Evolutionary conservation across 345 rosid species (phyloP), one percentile per base, ranked within the genome.

Genomic region (Adansonia digitata): DNA sequence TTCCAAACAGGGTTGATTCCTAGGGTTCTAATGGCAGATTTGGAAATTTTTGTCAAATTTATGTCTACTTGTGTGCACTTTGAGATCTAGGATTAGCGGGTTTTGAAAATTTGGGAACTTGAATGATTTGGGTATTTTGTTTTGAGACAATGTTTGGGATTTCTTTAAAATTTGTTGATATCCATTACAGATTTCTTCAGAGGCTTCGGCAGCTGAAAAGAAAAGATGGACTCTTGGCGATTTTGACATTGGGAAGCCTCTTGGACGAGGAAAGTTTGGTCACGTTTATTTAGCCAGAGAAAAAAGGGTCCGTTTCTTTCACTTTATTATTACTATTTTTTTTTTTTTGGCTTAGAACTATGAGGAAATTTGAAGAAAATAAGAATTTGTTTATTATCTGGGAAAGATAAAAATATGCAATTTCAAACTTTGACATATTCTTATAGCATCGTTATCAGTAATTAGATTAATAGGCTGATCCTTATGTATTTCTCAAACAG

Each of bases 241-340:
- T 80, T 95, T 95, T 15, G 96, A 95, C 68, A 88, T 95, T 1
- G 99, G 98, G 17, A 95, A 95, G 86, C 97, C 97, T 70, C 96
- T 95, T 27, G 98, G 98, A 34, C 82, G 98, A 37, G 99, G 99
- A 45, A 95, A 95, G 69, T 95, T 95, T 39, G 97, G 99, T 65
- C 99, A 95, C 52, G 97, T 95, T 29, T 95, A 93, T 82, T 85
- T 93, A 72, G 97, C 99, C 5, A 83, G 96, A 80, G 99, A 95
- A 76, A 95, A 95, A 75, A 83, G 87, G 91, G 99, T 90, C 14
- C 61, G 84, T 79, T 53, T 72, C 22, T 11, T 31, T 69, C 22
- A 10, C 15, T 24, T 37, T 3, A 22, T 20, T 8, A 7, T 14
- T 7, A 10, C 11, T 42, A 42, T 22, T 51, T 14, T 26, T 48